These are phyloP conservation scores for Urtica urens DNA, from an alignment of 306 rosid species.

Conservation along the genomic window DNA sequence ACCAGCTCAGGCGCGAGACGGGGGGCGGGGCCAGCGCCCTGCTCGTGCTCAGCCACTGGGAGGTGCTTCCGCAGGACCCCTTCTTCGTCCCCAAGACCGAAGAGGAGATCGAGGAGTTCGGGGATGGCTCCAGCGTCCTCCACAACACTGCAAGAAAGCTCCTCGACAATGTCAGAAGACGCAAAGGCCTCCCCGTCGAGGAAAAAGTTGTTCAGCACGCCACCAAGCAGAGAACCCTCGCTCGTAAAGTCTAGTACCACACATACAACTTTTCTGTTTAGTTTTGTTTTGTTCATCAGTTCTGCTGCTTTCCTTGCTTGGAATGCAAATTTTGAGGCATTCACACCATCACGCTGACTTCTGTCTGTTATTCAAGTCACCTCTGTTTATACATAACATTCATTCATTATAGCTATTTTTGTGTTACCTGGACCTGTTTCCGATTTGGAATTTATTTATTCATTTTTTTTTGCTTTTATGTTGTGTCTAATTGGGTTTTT, in stretches of 20 bases:
- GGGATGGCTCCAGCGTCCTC: constrained; percentile 87
- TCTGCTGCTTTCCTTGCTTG: too few relatives aligned
- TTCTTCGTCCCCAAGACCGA: constrained; percentile 88
- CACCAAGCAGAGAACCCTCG: constrained; percentile 82
- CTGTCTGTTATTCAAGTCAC: too few relatives aligned
- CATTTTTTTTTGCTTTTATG: too few relatives aligned
- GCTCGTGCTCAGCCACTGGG: constrained; percentile 93
- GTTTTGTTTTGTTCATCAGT: constrained; percentile 1
- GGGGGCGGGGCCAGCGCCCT: constrained; percentile 79
- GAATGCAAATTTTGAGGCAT: too few relatives aligned
- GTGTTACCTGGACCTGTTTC: too few relatives aligned
- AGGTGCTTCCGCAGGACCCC: constrained; percentile 75
- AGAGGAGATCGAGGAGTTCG: constrained; percentile 87
- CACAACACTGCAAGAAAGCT: constrained; percentile 90
- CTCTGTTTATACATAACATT: too few relatives aligned
- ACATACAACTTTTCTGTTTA: too few relatives aligned
- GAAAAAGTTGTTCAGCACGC: constrained; percentile 88
- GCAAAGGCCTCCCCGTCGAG: constrained; percentile 84
- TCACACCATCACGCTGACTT: too few relatives aligned
- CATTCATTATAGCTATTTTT: too few relatives aligned
- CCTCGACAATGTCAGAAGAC: constrained; percentile 55
- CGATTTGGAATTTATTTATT: too few relatives aligned
- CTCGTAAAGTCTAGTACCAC: constrained; percentile 86
- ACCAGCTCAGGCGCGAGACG: constrained; percentile 80
- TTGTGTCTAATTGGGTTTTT: too few relatives aligned